phyloP scores from a whole-genome alignment of 176 grass and related monocot species.

The Carex kokanica region DNA sequence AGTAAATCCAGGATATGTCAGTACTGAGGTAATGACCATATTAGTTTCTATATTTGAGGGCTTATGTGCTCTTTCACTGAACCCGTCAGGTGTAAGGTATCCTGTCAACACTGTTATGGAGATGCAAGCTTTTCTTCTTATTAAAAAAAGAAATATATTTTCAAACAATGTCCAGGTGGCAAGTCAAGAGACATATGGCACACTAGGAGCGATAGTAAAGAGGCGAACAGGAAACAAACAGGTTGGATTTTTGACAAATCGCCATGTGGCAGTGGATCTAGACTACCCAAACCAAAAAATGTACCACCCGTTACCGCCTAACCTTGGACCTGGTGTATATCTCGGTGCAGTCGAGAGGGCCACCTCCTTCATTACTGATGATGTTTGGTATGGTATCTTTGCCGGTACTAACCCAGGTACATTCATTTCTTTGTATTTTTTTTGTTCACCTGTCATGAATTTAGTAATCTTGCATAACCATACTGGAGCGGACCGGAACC shows the following conservation, averaged over 20 bases:
- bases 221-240: constrained; percentile 83
- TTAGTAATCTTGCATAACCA: not conserved
- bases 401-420: constrained; percentile 98
- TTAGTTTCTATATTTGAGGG: not conserved
- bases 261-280: constrained; percentile 93
- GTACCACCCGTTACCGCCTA: constrained; percentile 95
- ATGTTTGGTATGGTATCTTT: constrained; percentile 99
- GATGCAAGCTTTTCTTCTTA: not conserved
- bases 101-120: not conserved
- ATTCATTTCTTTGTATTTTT: not conserved
- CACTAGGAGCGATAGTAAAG: constrained; percentile 91
- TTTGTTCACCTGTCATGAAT: not conserved
- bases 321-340: constrained; percentile 98
- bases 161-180: constrained; percentile 53
- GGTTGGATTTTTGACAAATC: constrained; percentile 93
- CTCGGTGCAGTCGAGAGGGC: constrained; percentile 95
- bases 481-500: not conserved
- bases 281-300: constrained; percentile 99
- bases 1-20: not conserved
- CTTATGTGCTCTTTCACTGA: not conserved
- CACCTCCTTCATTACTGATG: constrained; percentile 95
- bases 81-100: not conserved
- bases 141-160: not conserved
- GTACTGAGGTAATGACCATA: not conserved
- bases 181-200: constrained; percentile 97